phyloP scores from a whole-genome alignment of 495 filamentous ascomycete species.

The Friedmanniomyces simplex region DNA sequence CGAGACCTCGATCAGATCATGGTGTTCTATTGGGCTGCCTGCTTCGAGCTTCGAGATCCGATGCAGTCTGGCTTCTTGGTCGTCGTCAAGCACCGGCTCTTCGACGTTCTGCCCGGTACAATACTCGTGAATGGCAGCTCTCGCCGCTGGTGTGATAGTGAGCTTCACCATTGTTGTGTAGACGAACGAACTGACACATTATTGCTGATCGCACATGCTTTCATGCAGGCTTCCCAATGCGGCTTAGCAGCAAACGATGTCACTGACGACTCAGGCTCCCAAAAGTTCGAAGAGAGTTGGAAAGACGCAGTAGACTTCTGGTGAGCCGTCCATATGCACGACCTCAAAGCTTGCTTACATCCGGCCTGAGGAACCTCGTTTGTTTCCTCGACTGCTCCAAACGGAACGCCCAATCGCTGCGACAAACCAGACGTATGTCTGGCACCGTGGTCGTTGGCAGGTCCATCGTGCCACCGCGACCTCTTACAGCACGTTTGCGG shows the following conservation, averaged over 20 bases:
- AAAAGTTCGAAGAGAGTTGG: not conserved
- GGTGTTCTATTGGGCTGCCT: slow-evolving; percentile 69
- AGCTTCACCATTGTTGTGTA: slow-evolving; percentile 59
- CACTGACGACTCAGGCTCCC: not conserved
- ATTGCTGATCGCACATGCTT: no score
- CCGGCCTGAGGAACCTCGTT: not conserved
- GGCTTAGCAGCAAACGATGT: not conserved
- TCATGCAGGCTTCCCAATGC: not conserved
- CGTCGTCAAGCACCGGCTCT: not conserved
- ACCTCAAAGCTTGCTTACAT: not conserved
- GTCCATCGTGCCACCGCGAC: not conserved
- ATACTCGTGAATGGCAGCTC: slow-evolving; percentile 47
- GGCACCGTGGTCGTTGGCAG: slow-evolving; percentile 9
- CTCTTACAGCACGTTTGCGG: not conserved
- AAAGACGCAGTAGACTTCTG: no score
- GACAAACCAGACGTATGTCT: slow-evolving; percentile 3
- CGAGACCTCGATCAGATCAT: slow-evolving; percentile 60
- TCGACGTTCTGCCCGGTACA: not conserved
- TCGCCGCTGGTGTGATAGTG: slow-evolving; percentile 58
- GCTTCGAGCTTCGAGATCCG: slow-evolving; percentile 31
- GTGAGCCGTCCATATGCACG: not conserved
- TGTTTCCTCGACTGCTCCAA: not conserved
- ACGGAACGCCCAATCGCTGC: not conserved
- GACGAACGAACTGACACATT: not conserved
- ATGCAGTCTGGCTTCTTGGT: slow-evolving; percentile 24